These are phyloP conservation scores for Dichotomocladium elegans DNA, from an alignment of 371 early-diverging fungal genomes.

Conservation along the genomic window DNA sequence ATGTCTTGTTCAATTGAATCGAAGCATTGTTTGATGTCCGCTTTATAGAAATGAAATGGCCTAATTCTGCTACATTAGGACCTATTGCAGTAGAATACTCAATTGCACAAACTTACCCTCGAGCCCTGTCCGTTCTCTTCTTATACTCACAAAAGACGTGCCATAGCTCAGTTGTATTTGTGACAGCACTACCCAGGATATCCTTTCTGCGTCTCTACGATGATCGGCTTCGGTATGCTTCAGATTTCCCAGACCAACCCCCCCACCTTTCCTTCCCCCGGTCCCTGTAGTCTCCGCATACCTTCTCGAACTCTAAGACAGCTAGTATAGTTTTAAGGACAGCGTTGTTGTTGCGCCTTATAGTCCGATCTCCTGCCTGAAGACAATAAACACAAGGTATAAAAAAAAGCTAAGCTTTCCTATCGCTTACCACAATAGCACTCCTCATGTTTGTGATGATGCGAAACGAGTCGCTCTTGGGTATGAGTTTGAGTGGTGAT, in stretches of 20 bases:
- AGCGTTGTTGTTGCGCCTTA: slow-evolving; percentile 10
- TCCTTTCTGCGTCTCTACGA: background rate
- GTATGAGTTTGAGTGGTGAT: slow-evolving; percentile 62
- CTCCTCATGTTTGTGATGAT: slow-evolving; percentile 61
- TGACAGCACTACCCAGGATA: background rate
- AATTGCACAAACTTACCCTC: too few species aligned
- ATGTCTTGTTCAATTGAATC: slow-evolving; percentile 75
- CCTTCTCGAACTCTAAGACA: background rate
- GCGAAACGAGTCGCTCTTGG: slow-evolving; percentile 64
- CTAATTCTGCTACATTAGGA: too few species aligned
- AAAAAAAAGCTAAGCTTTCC: too few species aligned
- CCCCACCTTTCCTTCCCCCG: too few species aligned
- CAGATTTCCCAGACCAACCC: too few species aligned
- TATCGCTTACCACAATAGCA: slow-evolving; percentile 33
- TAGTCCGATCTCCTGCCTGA: too few species aligned
- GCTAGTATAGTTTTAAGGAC: background rate
- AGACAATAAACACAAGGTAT: too few species aligned
- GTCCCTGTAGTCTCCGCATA: too few species aligned
- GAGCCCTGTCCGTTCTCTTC: too few species aligned
- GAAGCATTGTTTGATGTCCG: slow-evolving; percentile 75
- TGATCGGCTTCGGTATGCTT: too few species aligned
- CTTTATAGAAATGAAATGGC: slow-evolving; percentile 73
- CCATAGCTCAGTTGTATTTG: background rate
- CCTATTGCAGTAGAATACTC: too few species aligned
- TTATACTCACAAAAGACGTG: too few species aligned